Evolutionary conservation across 176 grass and related monocot species (phyloP), one percentile per base, ranked within the genome.

Genomic region (Phoenix dactylifera): DNA sequence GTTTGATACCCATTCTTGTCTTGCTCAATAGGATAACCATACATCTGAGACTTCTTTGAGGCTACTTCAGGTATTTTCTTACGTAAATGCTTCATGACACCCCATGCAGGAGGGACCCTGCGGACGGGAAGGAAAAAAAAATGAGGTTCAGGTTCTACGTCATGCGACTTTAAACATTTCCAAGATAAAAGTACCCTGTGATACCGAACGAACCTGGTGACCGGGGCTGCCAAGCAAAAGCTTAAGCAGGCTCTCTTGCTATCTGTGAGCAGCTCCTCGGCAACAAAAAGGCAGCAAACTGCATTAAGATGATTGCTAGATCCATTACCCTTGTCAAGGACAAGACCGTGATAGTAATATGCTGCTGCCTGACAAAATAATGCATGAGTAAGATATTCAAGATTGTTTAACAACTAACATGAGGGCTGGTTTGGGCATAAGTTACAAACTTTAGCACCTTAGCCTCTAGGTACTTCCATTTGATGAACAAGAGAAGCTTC

Each of bases 381-480:
- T 74, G 22, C 52, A 51, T 52, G 18, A 55, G 49, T 62, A 26
- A 54, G 68, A 53, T 50, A 65, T 62, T 53, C 1, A 74, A 26
- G 69, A 58, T 58, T 60, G 9, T 20, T 16, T 24, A 63, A 62
- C 62, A 51, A 57, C 55, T 32, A 39, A 48, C 22, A 51, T 26
- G 50, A 49, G 3, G 29, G 44, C 49, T 22, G n/a, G 28, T 26
- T 23, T 44, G 5, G 6, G 20, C 24, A 24, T 22, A 17, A 63
- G 48, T 9, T 63, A 19, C 57, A 68, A 4, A 32, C 32, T 76
- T 69, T 3, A 23, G 62, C 53, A 97, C 93, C 93, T 97, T 97
- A 55, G 93, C 93, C 19, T 97, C 93, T 50, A 97, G 86, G 59
- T 78, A 92, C 48, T 97, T 97, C 93, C 93, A 97, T 49, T 88